phyloP scores from a whole-genome alignment of 257 asterid species.

The Coffea eugenioides region DNA sequence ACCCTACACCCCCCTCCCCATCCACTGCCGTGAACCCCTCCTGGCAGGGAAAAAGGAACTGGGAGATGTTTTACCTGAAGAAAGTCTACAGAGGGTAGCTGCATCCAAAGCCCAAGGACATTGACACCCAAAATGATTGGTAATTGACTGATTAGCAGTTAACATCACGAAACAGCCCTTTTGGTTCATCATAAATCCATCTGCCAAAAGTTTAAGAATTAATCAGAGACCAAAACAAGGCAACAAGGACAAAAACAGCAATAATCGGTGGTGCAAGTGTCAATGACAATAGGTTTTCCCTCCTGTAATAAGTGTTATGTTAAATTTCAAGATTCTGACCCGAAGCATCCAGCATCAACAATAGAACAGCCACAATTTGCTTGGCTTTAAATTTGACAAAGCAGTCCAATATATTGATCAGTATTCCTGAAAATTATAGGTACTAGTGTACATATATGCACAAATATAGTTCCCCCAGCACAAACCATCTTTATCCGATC shows the following conservation, averaged over 20 bases:
- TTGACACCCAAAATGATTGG: constrained; percentile 9
- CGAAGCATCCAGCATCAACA: neutral
- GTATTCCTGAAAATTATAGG: neutral
- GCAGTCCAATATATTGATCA: neutral
- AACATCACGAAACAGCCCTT: constrained; percentile 81
- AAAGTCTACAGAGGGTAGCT: constrained; percentile 10
- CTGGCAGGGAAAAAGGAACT: neutral
- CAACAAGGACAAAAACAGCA: neutral
- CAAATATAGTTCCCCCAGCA: neutral
- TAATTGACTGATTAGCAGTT: constrained; percentile 42
- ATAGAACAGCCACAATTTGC: neutral
- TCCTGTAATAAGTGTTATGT: no score
- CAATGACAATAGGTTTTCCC: neutral
- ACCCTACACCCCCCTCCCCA: no score
- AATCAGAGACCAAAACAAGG: neutral
- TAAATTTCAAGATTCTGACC: neutral
- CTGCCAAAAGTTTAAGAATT: constrained; percentile 43
- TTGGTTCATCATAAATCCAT: constrained; percentile 93
- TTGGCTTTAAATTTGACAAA: neutral
- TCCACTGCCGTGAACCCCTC: no score
- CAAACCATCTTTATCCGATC: neutral
- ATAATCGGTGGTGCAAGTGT: neutral
- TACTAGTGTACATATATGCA: neutral
- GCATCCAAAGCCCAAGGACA: constrained; percentile 13
- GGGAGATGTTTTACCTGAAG: constrained; percentile 13